Evolutionary conservation across 352 stramenopile species (phyloP).

Genomic region (Phytophthora cryptogea): DNA sequence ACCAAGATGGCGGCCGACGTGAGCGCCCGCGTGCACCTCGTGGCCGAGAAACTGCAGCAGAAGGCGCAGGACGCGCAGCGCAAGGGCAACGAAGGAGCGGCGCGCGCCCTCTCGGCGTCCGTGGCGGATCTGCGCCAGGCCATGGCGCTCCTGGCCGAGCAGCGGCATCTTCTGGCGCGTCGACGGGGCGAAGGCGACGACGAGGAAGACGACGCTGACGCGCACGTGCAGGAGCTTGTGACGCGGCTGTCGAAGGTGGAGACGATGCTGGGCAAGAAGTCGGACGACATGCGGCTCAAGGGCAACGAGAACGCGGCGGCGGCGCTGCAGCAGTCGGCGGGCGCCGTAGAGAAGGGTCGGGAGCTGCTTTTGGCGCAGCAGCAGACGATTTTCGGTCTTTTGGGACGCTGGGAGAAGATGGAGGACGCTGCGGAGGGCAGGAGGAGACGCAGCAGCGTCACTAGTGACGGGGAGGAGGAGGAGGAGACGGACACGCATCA

Average conservation of each 20-base stretch:
- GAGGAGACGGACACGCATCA: conserved; percentile 13
- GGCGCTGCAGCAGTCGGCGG: conserved; percentile 60
- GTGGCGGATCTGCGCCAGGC: conserved; percentile 62
- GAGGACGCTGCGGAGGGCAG: conserved; percentile 9
- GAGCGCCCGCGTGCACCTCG: conserved; percentile 64
- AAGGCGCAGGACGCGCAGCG: conserved; percentile 69
- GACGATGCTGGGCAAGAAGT: conserved; percentile 69
- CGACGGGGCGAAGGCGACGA: conserved; percentile 33
- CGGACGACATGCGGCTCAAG: conserved; percentile 76
- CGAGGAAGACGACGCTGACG: conserved; percentile 26
- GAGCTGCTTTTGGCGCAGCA: conserved; percentile 51
- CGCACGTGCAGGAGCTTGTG: conserved; percentile 41
- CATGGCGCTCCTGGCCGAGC: conserved; percentile 56
- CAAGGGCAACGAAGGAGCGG: conserved; percentile 57
- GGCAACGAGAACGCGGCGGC: conserved; percentile 59
- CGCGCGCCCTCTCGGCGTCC: conserved; percentile 49
- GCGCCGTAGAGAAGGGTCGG: conserved; percentile 40
- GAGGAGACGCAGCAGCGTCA: conserved; percentile 1
- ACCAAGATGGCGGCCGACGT: conserved; percentile 64
- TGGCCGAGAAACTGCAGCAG: conserved; percentile 76
- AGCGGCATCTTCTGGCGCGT: conserved; percentile 48
- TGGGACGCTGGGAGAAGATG: conserved; percentile 34
- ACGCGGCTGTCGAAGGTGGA: conserved; percentile 47
- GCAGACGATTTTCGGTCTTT: conserved; percentile 49
- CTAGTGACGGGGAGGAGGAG: conserved; percentile 12